Percentiles rank a stretch among this genome's conserved stretches.
phyloP scores from a whole-genome alignment of 2,329 filamentous ascomycete genomes.

The Colletotrichum sp. region DNA sequence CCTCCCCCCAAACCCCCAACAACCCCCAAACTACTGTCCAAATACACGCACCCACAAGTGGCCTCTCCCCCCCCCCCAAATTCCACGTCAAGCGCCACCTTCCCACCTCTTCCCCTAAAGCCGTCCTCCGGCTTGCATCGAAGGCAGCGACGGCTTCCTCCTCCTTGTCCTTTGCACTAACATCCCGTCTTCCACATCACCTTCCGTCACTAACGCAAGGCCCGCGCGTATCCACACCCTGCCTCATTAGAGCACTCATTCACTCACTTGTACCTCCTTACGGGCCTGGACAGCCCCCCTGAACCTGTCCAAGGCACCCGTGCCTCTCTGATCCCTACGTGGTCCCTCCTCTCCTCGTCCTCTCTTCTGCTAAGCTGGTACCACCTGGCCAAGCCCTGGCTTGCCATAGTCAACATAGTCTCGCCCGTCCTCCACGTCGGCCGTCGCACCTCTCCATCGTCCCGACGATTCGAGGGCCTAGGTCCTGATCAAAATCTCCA shows the following conservation, averaged over 20 bases:
- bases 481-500: constrained; percentile 7
- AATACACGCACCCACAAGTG: too few species aligned
- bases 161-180: background rate
- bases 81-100: constrained; percentile 12
- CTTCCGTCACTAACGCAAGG: background rate
- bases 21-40: too few species aligned
- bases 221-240: constrained; percentile 5
- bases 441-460: constrained; percentile 18
- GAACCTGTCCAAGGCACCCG: background rate
- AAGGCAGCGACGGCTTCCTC: background rate
- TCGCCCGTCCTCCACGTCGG: constrained; percentile 15
- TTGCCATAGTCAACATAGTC: constrained; percentile 19
- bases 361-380: background rate
- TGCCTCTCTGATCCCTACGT: background rate
- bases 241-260: constrained; percentile 9
- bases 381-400: constrained; percentile 11
- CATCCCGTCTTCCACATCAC: background rate
- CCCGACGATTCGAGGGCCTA: constrained; percentile 11
- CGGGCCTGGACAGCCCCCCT: constrained; percentile 6
- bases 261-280: constrained; percentile 9
- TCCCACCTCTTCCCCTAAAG: background rate
- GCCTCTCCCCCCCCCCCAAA: background rate
- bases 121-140: background rate
- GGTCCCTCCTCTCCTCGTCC: background rate
- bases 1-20: too few species aligned